Evolutionary conservation across 1,139 yeast genomes (phyloP).

Genomic region (Taphrina flavorubra): DNA sequence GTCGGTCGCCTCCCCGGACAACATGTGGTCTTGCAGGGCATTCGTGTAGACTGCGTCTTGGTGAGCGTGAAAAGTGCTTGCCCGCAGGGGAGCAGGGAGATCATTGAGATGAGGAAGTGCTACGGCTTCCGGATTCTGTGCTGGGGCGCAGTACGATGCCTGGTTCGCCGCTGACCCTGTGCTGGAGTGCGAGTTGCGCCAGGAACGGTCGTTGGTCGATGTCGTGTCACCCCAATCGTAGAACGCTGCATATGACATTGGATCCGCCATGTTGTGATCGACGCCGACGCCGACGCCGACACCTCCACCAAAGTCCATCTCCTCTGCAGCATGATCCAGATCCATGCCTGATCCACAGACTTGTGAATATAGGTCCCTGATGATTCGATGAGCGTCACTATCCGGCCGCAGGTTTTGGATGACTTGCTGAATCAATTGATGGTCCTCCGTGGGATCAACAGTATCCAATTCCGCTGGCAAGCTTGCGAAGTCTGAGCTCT

Average conservation of each 20-base stretch:
- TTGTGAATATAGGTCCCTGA: conserved; percentile 1
- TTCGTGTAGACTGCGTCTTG: background rate
- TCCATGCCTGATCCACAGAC: conserved; percentile 5
- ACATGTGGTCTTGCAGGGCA: background rate
- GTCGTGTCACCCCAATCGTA: background rate
- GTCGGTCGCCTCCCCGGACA: conserved; percentile 1
- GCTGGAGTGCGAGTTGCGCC: conserved; percentile 5
- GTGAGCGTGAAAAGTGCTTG: conserved; percentile 14
- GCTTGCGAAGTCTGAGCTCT: conserved; percentile 7
- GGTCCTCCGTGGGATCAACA: background rate
- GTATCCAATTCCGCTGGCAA: background rate
- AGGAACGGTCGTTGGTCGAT: background rate
- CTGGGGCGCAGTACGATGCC: background rate
- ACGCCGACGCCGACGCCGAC: background rate
- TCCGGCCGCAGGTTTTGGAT: background rate
- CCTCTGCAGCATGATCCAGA: background rate
- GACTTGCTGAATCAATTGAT: conserved; percentile 8
- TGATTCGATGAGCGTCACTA: conserved; percentile 5
- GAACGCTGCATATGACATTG: background rate
- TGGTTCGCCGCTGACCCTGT: background rate
- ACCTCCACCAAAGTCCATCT: background rate
- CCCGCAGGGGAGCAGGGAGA: background rate
- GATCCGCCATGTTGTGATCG: background rate
- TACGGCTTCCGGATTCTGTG: conserved; percentile 14
- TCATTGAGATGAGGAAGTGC: background rate